Conservation (phyloP, 176 grass and related monocot genomes). For the Lolium perenne region DNA sequence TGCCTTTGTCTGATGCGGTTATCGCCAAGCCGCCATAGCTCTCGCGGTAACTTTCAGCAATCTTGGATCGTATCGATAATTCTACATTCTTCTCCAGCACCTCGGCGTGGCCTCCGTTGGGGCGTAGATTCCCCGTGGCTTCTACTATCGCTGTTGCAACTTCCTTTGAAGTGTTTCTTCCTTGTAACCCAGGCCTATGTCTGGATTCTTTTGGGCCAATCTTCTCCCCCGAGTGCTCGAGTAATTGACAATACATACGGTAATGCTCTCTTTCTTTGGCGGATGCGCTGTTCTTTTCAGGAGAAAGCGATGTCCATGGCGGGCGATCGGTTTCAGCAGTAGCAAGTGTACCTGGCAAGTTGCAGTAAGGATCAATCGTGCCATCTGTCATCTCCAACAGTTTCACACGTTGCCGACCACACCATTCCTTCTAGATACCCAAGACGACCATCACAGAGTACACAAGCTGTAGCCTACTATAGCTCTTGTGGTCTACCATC, state of each 20-base stretch:
- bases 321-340: conserved; percentile 18
- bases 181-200: background rate
- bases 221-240: background rate
- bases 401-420: conserved; percentile 13
- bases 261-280: background rate
- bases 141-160: background rate
- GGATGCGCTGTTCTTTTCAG: conserved; percentile 6
- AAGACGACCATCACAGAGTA: background rate
- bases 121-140: background rate
- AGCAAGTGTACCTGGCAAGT: background rate
- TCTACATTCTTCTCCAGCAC: background rate
- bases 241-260: background rate
- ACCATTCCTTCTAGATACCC: conserved; percentile 24
- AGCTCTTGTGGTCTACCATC: background rate
- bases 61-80: background rate
- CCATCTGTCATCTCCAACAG: conserved; percentile 2
- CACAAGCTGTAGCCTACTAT: background rate
- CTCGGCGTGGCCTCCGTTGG: background rate
- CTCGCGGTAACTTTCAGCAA: conserved; percentile 28
- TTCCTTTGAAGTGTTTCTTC: conserved; percentile 2
- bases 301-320: conserved; percentile 19
- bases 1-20: conserved; percentile 2
- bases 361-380: background rate
- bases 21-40: background rate
- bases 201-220: conserved; percentile 15